Base-by-base conservation (phyloP, 805 yeast genomes). In the Sugiyamaella mastotermitis region DNA sequence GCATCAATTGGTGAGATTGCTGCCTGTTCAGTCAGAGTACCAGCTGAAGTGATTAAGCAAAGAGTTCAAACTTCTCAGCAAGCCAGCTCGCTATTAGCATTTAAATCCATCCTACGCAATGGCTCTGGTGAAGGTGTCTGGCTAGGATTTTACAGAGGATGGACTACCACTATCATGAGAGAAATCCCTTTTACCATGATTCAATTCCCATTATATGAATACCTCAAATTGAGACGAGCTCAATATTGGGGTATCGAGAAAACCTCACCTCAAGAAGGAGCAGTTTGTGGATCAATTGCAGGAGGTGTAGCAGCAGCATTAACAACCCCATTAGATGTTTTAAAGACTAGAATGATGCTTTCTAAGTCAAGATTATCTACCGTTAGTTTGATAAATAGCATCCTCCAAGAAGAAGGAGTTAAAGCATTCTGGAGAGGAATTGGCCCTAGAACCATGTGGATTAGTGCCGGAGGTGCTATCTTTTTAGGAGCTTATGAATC, bases 391-490 rank as follows among this genome's bases (percentile, higher is more conserved):
- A 74, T 80, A 2, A 61, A 55, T 23, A 67, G 64, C 8, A 70
- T 88, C 34, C 59, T 69, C n/a, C 56, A 54, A 15, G 87, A 83
- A 40, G 96, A 87, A 56, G 97, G 97, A 0, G 62, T 66, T 28
- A 49, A 56, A 5, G 86, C 82, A 1, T 86, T 92, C 48, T 73
- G 76, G 56, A 73, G 73, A 34, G 99, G 99, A 10, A 71, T 90
- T 19, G 97, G 95, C 0, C 97, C 99, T 3, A 72, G 99, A 58
- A 88, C 97, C 0, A 69, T 83, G 76, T 92, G 98, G 98, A 90
- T 92, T 41, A 80, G 94, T 63, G 92, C 94, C 3, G 99, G 99
- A 15, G 99, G 99, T 20, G 96, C 97, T 13, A 87, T 94, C 13
- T 92, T 94, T 65, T 66, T 92, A 40, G 99, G 99, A 3, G 84